Conservation (phyloP, 2,329 filamentous ascomycete species). For the Ceratocystis cacaofunesta region DNA sequence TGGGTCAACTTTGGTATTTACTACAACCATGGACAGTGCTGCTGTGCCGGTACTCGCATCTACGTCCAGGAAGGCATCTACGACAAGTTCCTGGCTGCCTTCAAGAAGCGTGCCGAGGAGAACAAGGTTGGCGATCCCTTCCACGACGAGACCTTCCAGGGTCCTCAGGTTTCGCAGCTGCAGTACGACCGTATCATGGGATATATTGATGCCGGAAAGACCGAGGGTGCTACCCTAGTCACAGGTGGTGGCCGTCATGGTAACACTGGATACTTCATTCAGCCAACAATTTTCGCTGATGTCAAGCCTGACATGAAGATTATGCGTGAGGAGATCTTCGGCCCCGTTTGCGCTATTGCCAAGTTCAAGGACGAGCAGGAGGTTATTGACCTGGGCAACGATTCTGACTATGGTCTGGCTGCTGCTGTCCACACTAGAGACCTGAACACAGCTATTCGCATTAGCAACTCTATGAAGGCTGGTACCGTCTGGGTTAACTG, state of each 20-base stretch:
- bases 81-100: conserved; percentile 42
- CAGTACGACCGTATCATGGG: conserved; percentile 34
- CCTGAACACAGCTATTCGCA: conserved; percentile 30
- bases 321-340: conserved; percentile 48
- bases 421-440: conserved; percentile 43
- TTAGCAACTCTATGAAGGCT: conserved; percentile 39
- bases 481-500: conserved; percentile 47
- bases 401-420: conserved; percentile 41
- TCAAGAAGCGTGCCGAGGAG: conserved; percentile 32
- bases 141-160: conserved; percentile 24
- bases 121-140: conserved; percentile 28
- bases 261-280: conserved; percentile 25
- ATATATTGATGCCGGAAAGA: conserved; percentile 33
- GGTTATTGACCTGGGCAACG: conserved; percentile 24
- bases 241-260: conserved; percentile 22
- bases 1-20: conserved; percentile 31
- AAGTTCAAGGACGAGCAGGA: conserved; percentile 26
- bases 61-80: conserved; percentile 41
- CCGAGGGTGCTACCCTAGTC: conserved; percentile 22
- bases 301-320: conserved; percentile 27
- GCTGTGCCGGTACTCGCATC: conserved; percentile 43
- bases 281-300: conserved; percentile 23
- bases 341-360: conserved; percentile 45
- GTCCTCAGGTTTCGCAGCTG: conserved; percentile 36
- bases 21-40: conserved; percentile 42